Percentiles rank a stretch among this genome's conserved stretches.
Evolutionary conservation across 306 rosid species (phyloP).

Genomic region (Abrus pulchellus): DNA sequence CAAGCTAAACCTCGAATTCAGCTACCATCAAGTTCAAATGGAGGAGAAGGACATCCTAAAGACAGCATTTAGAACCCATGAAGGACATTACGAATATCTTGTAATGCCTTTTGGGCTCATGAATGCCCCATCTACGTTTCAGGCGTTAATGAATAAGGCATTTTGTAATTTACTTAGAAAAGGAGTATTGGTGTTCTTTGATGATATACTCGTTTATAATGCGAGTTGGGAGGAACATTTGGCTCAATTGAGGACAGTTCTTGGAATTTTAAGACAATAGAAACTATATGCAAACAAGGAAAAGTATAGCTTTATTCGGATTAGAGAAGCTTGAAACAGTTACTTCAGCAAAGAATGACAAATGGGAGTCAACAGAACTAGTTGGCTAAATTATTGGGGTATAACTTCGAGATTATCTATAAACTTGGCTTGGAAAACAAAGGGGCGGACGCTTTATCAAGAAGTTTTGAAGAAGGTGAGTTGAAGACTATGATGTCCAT

Average conservation of each 20-base stretch:
- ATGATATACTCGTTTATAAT: neutral
- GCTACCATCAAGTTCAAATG: neutral
- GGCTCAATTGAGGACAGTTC: neutral
- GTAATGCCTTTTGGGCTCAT: neutral
- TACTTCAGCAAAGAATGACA: neutral
- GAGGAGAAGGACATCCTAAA: neutral
- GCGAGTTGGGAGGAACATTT: neutral
- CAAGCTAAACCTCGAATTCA: no score
- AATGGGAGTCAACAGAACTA: no score
- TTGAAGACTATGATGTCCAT: neutral
- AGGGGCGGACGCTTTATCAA: neutral
- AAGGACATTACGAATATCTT: neutral
- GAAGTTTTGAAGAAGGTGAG: neutral
- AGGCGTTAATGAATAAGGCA: neutral
- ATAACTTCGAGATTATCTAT: no score
- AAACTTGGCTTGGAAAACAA: neutral
- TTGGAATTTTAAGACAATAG: neutral
- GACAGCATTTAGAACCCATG: neutral
- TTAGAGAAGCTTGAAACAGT: neutral
- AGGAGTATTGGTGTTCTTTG: neutral
- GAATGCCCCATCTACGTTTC: neutral
- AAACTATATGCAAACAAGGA: neutral
- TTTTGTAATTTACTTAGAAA: neutral
- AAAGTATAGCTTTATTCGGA: neutral
- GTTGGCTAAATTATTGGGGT: no score